A percentile compares a stretch with the other conserved stretches of the same genome.
These are phyloP conservation scores for Theileria orientalis DNA, from an alignment of 169 alveolate species.

Conservation along the genomic window DNA sequence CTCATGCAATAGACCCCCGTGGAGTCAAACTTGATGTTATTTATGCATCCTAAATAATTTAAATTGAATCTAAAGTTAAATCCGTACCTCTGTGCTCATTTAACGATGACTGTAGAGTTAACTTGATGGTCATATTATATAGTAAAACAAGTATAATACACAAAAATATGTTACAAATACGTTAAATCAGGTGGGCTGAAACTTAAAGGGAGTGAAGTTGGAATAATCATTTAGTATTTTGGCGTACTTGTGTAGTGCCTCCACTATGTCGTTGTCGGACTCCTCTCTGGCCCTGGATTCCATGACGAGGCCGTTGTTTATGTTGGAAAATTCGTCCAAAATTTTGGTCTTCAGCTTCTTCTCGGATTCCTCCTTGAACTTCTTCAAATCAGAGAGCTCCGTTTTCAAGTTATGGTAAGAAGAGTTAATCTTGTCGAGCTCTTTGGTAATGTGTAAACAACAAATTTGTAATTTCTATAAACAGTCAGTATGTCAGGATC, in stretches of 20 bases:
- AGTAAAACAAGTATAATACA: not conserved
- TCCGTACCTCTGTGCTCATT: conserved; percentile 58
- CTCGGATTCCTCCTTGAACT: conserved; percentile 46
- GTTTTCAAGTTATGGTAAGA: conserved; percentile 42
- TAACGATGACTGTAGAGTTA: conserved; percentile 20
- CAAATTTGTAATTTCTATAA: not conserved
- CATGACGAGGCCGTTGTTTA: conserved; percentile 76
- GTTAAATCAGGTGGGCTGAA: not conserved
- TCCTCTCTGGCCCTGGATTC: conserved; percentile 85
- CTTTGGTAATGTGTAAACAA: conserved; percentile 27
- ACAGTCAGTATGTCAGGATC: no score
- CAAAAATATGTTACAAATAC: no score
- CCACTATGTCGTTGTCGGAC: conserved; percentile 89
- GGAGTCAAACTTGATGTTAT: conserved; percentile 66
- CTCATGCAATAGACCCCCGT: conserved; percentile 77
- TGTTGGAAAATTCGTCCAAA: conserved; percentile 76
- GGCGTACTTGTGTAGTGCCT: conserved; percentile 87
- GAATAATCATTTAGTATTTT: conserved; percentile 61
- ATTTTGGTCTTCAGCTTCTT: conserved; percentile 71
- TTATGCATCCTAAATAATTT: conserved; percentile 52
- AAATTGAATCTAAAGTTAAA: not conserved
- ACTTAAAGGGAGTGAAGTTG: not conserved
- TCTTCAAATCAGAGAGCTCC: conserved; percentile 42
- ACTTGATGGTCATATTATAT: not conserved
- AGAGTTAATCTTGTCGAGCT: conserved; percentile 37